These are phyloP conservation scores for Microdochium nivale DNA, from an alignment of 2,329 filamentous ascomycete genomes.

Conservation along the genomic window DNA sequence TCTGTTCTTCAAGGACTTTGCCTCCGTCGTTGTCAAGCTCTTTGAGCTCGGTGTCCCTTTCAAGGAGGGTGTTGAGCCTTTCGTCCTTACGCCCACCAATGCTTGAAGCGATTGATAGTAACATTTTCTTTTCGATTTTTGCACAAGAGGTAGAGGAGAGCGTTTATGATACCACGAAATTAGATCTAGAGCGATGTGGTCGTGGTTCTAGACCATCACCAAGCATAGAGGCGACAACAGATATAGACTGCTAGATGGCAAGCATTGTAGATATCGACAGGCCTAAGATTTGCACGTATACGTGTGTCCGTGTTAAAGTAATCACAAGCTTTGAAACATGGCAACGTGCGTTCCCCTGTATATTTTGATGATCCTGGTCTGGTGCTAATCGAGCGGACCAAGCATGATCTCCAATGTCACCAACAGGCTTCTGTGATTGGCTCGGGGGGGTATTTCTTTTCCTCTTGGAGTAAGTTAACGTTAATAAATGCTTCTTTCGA, in stretches of 20 bases:
- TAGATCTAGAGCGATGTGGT: not conserved
- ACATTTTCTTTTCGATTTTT: not conserved
- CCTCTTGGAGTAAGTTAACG: too few species aligned
- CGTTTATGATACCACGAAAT: not conserved
- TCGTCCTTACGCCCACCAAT: slow-evolving; percentile 54
- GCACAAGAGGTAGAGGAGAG: not conserved
- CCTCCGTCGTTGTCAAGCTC: slow-evolving; percentile 67
- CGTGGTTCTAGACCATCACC: not conserved
- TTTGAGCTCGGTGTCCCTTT: slow-evolving; percentile 96
- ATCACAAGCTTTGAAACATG: too few species aligned
- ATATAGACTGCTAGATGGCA: not conserved
- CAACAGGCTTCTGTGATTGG: too few species aligned
- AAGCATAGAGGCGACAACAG: not conserved
- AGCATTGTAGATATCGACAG: not conserved
- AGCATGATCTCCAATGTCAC: too few species aligned
- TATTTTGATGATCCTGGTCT: too few species aligned
- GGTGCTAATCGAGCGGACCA: too few species aligned
- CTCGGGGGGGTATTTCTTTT: too few species aligned
- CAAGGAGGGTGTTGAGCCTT: slow-evolving; percentile 49
- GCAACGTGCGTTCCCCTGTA: too few species aligned
- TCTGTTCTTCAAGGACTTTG: slow-evolving; percentile 89
- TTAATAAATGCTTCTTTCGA: too few species aligned
- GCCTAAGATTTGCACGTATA: not conserved
- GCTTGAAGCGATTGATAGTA: slow-evolving; percentile 16
- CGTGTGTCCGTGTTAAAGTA: not conserved